phyloP scores from a whole-genome alignment of 176 grass and related monocot species.

The Triticum dicoccoides region DNA sequence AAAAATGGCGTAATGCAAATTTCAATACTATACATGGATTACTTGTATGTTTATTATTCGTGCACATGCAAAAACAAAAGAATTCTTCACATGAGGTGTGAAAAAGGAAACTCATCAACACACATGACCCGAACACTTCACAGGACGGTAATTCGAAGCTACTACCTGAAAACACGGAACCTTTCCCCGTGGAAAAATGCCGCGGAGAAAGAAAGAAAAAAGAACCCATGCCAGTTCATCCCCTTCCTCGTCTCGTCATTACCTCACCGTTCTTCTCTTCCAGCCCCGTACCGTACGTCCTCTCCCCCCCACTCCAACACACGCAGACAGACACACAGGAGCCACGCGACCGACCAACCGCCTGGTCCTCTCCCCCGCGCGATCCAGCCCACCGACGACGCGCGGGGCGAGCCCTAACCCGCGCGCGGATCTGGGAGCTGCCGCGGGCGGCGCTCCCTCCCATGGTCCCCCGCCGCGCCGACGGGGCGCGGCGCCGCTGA shows the following conservation, averaged over 20 bases:
- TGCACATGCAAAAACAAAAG: too few species aligned
- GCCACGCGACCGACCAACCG: constrained; percentile 25
- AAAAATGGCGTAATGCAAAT: too few species aligned
- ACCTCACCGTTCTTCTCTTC: background rate
- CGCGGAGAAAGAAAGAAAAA: background rate
- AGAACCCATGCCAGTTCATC: background rate
- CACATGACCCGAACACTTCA: too few species aligned
- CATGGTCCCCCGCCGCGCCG: constrained; percentile 45
- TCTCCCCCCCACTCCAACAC: constrained; percentile 15
- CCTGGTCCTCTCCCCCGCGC: constrained; percentile 9
- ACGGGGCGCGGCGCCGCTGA: constrained; percentile 42
- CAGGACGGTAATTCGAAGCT: too few species aligned
- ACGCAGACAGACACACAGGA: background rate
- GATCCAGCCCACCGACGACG: constrained; percentile 42
- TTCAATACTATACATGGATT: too few species aligned
- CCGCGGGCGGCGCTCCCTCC: constrained; percentile 31
- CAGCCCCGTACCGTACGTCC: background rate
- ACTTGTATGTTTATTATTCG: too few species aligned
- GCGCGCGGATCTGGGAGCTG: constrained; percentile 42
- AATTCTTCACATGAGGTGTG: too few species aligned
- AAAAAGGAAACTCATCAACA: too few species aligned
- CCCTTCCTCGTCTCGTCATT: constrained; percentile 15
- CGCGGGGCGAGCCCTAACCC: constrained; percentile 15
- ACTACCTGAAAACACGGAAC: background rate
- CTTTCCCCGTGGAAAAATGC: background rate